These are phyloP conservation scores for Pythium guiyangense DNA, from an alignment of 352 stramenopile genomes.

Conservation along the genomic window DNA sequence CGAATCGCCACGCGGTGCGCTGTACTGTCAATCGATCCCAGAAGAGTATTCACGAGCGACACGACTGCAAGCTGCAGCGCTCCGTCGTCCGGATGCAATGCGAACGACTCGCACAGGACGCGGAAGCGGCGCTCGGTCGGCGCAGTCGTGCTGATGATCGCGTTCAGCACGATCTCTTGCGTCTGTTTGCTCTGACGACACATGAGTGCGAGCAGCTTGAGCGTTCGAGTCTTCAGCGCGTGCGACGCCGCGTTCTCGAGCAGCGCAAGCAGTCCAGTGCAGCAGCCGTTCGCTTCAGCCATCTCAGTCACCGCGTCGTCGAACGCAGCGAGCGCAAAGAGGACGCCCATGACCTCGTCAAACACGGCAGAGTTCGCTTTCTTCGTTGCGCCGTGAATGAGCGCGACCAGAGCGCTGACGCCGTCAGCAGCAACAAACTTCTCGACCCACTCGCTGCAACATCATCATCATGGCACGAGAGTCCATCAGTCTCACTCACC, in stretches of 20 bases:
- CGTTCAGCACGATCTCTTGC: conserved; percentile 23
- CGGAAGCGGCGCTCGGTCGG: conserved; percentile 18
- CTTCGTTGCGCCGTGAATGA: conserved; percentile 26
- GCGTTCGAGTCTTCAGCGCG: conserved; percentile 22
- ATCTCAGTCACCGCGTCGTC: conserved; percentile 27
- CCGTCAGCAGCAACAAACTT: conserved; percentile 46
- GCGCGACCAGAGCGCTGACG: conserved; percentile 27
- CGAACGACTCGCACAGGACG: conserved; percentile 23
- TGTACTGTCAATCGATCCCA: conserved; percentile 27
- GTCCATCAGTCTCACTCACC: background rate
- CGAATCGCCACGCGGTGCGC: conserved; percentile 28
- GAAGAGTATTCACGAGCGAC: conserved; percentile 42
- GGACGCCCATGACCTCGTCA: conserved; percentile 38
- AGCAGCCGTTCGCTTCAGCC: conserved; percentile 26
- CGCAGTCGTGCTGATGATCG: conserved; percentile 16
- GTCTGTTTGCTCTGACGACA: conserved; percentile 25
- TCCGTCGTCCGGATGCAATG: conserved; percentile 19
- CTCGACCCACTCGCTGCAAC: conserved; percentile 42
- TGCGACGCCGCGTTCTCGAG: conserved; percentile 20
- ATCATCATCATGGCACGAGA: background rate
- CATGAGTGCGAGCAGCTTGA: conserved; percentile 30
- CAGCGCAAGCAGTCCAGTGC: conserved; percentile 18
- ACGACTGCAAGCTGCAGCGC: conserved; percentile 26
- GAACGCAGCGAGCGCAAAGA: conserved; percentile 44
- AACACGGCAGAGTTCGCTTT: conserved; percentile 17